Evolutionary conservation across 1,284 basidiomycete species (phyloP).

Genomic region (Erythrobasidium hasegawianum): DNA sequence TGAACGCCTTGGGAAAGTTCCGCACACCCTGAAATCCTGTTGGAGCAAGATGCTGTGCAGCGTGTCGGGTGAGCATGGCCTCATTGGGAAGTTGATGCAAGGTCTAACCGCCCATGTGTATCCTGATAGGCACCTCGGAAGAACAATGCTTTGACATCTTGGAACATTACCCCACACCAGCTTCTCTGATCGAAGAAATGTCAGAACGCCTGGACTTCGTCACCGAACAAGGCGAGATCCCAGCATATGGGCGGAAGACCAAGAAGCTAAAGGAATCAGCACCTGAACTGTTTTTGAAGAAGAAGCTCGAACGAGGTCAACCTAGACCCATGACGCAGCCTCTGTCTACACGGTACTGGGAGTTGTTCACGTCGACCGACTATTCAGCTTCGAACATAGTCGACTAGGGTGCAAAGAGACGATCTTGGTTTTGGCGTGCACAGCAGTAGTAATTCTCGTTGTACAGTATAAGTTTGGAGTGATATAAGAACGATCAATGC

Average conservation of each 20-base stretch:
- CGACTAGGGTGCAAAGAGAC: too few species aligned
- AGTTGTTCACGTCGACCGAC: not conserved
- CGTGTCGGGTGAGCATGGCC: conserved; percentile 3
- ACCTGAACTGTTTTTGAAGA: not conserved
- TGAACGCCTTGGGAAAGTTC: not conserved
- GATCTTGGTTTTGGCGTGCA: too few species aligned
- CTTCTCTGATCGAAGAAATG: conserved; percentile 9
- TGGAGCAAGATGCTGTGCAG: conserved; percentile 11
- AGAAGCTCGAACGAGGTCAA: not conserved
- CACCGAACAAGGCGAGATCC: not conserved
- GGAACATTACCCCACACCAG: conserved; percentile 14
- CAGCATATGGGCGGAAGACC: not conserved
- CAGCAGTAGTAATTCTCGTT: too few species aligned
- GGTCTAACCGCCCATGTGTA: too few species aligned
- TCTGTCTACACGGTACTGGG: not conserved
- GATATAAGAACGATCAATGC: too few species aligned
- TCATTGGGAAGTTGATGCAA: too few species aligned
- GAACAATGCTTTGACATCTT: conserved; percentile 16
- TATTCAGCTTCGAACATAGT: not conserved
- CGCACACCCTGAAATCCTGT: not conserved
- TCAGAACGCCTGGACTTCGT: not conserved
- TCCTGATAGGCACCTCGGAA: conserved; percentile 11
- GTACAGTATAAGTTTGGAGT: too few species aligned
- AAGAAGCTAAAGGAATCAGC: not conserved
- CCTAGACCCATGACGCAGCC: conserved; percentile 1